Conservation (phyloP, 768 basidiomycete genomes). For the Phaeotremella skinneri region DNA sequence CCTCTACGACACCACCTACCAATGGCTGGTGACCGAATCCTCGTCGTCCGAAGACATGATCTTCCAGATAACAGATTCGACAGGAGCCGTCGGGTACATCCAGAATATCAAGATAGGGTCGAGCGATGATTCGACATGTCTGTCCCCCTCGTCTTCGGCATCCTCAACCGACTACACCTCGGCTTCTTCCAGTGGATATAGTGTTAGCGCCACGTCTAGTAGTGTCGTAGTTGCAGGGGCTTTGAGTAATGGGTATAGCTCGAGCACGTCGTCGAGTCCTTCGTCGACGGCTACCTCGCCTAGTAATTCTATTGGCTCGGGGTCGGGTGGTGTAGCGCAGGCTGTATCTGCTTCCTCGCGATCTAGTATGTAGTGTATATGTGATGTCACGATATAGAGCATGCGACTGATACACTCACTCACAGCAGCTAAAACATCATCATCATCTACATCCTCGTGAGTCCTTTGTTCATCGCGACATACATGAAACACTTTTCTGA, state of each 20-base stretch:
- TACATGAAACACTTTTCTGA: too few species aligned
- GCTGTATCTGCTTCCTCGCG: constrained; percentile 1
- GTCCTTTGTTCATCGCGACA: too few species aligned
- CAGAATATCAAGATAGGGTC: constrained; percentile 42
- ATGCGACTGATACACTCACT: too few species aligned
- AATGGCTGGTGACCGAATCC: constrained; percentile 35
- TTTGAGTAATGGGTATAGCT: not conserved
- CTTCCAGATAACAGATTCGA: constrained; percentile 46
- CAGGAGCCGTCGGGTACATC: constrained; percentile 35
- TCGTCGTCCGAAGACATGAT: constrained; percentile 32
- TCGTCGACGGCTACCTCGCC: not conserved
- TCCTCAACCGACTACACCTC: not conserved
- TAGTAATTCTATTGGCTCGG: not conserved
- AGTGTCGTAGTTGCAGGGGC: not conserved
- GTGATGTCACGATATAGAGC: not conserved
- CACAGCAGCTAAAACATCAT: too few species aligned
- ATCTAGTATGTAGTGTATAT: not conserved
- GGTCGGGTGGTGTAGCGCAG: not conserved
- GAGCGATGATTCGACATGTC: constrained; percentile 28
- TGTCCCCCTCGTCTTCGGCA: constrained; percentile 15
- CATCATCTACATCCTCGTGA: too few species aligned
- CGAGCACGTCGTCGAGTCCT: not conserved
- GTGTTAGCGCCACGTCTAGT: not conserved
- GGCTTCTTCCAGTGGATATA: not conserved
- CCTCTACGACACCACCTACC: constrained; percentile 18